Percentiles rank a stretch among this genome's conserved stretches.
Evolutionary conservation across 2,329 filamentous ascomycete genomes (phyloP).

Genomic region (Achaetomium macrosporum): DNA sequence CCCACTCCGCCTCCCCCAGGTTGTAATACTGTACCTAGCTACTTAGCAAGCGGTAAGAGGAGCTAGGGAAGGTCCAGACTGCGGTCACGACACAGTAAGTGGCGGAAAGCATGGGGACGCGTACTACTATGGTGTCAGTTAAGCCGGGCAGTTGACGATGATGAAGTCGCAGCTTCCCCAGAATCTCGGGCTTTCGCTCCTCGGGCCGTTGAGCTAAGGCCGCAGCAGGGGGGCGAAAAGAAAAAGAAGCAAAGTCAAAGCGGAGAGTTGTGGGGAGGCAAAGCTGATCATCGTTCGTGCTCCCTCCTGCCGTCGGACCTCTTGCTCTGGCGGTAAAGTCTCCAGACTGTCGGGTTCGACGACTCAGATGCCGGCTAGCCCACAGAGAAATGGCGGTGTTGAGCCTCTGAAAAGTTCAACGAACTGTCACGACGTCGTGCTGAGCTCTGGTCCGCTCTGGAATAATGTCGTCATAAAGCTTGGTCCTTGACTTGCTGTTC

Average conservation of each 20-base stretch:
- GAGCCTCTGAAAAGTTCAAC: not conserved
- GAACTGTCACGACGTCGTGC: not conserved
- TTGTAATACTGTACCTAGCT: no score
- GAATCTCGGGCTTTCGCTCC: not conserved
- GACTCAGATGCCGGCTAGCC: not conserved
- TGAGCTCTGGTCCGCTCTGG: not conserved
- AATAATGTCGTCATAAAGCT: no score
- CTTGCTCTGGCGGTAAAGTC: not conserved
- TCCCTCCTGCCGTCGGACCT: not conserved
- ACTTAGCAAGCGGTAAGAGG: no score
- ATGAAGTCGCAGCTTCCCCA: not conserved
- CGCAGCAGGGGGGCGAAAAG: not conserved
- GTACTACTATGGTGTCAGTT: not conserved
- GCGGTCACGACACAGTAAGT: no score
- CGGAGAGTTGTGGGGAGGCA: not conserved
- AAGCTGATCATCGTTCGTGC: not conserved
- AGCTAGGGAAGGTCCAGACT: no score
- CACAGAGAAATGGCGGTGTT: not conserved
- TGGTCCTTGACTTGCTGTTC: conserved; percentile 1
- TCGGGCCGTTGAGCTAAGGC: conserved; percentile 2
- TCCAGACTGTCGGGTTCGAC: not conserved
- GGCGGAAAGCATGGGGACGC: no score
- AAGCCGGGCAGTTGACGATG: not conserved
- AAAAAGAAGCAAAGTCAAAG: not conserved
- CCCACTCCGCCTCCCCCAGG: no score